Evolutionary conservation across 345 rosid genomes (phyloP).

Genomic region (Lumnitzera littorea): DNA sequence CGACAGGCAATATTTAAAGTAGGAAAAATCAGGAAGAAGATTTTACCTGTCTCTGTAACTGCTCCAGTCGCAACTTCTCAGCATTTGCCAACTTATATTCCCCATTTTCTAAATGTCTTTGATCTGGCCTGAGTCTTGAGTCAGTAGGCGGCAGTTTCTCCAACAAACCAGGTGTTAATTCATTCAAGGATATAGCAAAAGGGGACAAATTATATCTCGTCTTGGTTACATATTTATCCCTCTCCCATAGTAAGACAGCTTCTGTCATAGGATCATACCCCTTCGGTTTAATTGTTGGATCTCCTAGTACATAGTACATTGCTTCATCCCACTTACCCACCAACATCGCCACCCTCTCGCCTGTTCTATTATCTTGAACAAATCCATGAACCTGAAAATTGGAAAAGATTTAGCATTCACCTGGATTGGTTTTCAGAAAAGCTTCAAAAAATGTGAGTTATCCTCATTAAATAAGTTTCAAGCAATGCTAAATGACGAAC

Average conservation of each 20-base stretch:
- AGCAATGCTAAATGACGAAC: too few relatives aligned
- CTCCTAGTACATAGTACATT: constrained; percentile 88
- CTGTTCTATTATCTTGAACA: constrained; percentile 91
- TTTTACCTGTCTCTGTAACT: constrained; percentile 90
- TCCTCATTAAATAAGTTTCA: not conserved
- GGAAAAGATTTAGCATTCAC: not conserved
- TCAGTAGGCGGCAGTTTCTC: constrained; percentile 92
- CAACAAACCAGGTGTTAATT: constrained; percentile 62
- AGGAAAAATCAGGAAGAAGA: not conserved
- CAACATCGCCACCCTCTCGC: constrained; percentile 93
- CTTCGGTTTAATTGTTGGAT: constrained; percentile 81
- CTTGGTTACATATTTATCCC: constrained; percentile 61
- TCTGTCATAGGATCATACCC: constrained; percentile 97
- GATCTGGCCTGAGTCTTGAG: constrained; percentile 97
- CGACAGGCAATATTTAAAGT: not conserved
- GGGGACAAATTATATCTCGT: constrained; percentile 95
- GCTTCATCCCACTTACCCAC: constrained; percentile 99
- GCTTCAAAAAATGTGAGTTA: not conserved
- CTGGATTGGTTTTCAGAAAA: not conserved
- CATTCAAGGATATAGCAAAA: constrained; percentile 88
- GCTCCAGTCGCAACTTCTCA: constrained; percentile 92
- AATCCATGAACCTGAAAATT: constrained; percentile 83
- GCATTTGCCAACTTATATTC: constrained; percentile 93
- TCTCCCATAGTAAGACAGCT: constrained; percentile 92
- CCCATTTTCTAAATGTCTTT: constrained; percentile 87